A percentile compares a stretch with the other conserved stretches of the same genome.
Conservation (phyloP, 2,329 filamentous ascomycete species). For the Sclerotinia subarctica region DNA sequence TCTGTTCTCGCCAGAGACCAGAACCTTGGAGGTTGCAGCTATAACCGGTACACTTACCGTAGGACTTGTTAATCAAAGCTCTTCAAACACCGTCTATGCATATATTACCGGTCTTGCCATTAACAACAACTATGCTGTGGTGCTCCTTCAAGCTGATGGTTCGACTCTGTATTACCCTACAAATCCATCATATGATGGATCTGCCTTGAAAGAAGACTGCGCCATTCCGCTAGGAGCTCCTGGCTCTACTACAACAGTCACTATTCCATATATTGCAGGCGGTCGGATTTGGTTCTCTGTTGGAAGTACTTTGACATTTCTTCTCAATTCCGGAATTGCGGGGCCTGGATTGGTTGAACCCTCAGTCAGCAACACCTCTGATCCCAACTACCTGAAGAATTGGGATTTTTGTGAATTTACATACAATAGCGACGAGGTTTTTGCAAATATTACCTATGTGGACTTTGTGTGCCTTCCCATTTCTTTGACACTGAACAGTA, state of each 20-base stretch:
- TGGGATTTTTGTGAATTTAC: slow-evolving; percentile 71
- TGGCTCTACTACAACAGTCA: slow-evolving; percentile 57
- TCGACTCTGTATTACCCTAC: slow-evolving; percentile 60
- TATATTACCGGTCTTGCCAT: slow-evolving; percentile 67
- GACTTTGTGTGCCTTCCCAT: slow-evolving; percentile 69
- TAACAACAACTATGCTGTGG: slow-evolving; percentile 55
- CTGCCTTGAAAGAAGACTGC: slow-evolving; percentile 54
- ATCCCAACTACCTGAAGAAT: slow-evolving; percentile 57
- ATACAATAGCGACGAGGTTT: slow-evolving; percentile 58
- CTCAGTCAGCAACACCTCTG: slow-evolving; percentile 62
- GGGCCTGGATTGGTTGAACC: slow-evolving; percentile 70
- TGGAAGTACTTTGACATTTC: slow-evolving; percentile 59
- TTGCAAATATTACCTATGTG: slow-evolving; percentile 68
- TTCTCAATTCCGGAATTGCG: slow-evolving; percentile 63
- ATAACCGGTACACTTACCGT: slow-evolving; percentile 49
- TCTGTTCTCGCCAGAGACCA: slow-evolving; percentile 23
- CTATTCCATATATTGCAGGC: slow-evolving; percentile 67
- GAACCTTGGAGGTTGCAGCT: slow-evolving; percentile 4
- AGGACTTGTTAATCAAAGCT: slow-evolving; percentile 64
- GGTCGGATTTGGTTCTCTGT: slow-evolving; percentile 70
- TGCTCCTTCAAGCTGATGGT: slow-evolving; percentile 66
- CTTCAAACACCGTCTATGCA: slow-evolving; percentile 59
- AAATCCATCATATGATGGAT: slow-evolving; percentile 51
- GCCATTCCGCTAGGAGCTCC: slow-evolving; percentile 63
- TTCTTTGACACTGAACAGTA: slow-evolving; percentile 48